Evolutionary conservation across 257 asterid species (phyloP).

Genomic region (Coffea canephora): DNA sequence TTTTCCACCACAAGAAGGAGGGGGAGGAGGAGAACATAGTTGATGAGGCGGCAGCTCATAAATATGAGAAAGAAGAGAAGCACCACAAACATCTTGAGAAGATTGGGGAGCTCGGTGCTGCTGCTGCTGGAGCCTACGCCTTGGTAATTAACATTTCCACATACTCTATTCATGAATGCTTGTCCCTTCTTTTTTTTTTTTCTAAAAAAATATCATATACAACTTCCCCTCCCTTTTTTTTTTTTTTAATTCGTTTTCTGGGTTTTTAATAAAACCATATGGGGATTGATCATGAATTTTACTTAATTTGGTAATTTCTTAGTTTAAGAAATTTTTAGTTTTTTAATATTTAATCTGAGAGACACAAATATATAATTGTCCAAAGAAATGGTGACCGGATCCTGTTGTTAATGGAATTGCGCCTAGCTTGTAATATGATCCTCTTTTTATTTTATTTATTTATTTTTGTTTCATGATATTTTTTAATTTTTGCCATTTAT

Average conservation of each 20-base stretch:
- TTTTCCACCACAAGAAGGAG: conserved; percentile 52
- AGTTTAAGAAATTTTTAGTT: no score
- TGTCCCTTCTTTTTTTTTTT: neutral
- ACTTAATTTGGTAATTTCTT: no score
- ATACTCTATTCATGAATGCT: neutral
- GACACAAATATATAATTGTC: no score
- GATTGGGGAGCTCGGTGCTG: conserved; percentile 46
- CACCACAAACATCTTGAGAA: conserved; percentile 55
- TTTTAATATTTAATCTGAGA: no score
- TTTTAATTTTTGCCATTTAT: neutral
- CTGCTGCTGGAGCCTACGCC: conserved; percentile 62
- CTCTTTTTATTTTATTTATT: no score
- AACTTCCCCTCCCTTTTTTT: neutral
- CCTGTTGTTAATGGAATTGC: neutral
- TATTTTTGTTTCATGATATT: no score
- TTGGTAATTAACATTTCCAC: conserved; percentile 36
- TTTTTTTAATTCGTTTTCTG: neutral
- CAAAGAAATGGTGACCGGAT: neutral
- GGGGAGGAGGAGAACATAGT: conserved; percentile 23
- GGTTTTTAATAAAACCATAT: no score
- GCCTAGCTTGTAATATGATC: no score
- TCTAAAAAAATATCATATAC: neutral
- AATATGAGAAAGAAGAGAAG: conserved; percentile 49
- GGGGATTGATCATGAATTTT: neutral
- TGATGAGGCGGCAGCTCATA: conserved; percentile 12